These are phyloP conservation scores for Geosmithia morbida DNA, from an alignment of 2,329 filamentous ascomycete genomes.

Conservation along the genomic window DNA sequence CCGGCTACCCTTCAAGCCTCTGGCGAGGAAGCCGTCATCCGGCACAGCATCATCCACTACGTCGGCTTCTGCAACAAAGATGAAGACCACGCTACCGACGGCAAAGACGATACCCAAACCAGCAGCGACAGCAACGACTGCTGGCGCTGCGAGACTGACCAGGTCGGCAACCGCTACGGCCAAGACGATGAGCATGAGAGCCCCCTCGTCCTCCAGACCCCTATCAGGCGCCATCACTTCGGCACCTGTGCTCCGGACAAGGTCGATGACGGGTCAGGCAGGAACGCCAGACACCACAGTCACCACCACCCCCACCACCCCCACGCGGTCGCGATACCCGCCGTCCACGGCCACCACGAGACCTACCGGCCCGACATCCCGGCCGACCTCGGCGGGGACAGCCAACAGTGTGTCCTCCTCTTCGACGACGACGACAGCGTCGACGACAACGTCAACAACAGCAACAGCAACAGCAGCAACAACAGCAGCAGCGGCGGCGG, in stretches of 20 bases:
- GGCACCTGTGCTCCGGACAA: not conserved
- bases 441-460: conserved; percentile 10
- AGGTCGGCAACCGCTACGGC: conserved; percentile 2
- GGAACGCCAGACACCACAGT: conserved; percentile 13
- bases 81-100: not conserved
- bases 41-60: conserved; percentile 2
- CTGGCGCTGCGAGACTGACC: not conserved
- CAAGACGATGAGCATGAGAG: not conserved
- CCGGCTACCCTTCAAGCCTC: conserved; percentile 32
- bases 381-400: not conserved
- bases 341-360: conserved; percentile 16
- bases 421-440: conserved; percentile 8
- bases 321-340: conserved; percentile 10
- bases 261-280: conserved; percentile 1
- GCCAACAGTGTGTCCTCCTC: not conserved
- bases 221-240: not conserved
- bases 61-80: not conserved
- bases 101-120: not conserved
- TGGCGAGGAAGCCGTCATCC: conserved; percentile 16
- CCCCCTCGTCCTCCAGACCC: not conserved
- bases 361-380: not conserved
- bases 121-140: not conserved
- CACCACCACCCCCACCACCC: conserved; percentile 6
- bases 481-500: no score
- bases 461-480: no score